A percentile compares a stretch with the other conserved stretches of the same genome.
Evolutionary conservation across 2,329 filamentous ascomycete genomes (phyloP).

Genomic region (Phaeosphaeria sp.): DNA sequence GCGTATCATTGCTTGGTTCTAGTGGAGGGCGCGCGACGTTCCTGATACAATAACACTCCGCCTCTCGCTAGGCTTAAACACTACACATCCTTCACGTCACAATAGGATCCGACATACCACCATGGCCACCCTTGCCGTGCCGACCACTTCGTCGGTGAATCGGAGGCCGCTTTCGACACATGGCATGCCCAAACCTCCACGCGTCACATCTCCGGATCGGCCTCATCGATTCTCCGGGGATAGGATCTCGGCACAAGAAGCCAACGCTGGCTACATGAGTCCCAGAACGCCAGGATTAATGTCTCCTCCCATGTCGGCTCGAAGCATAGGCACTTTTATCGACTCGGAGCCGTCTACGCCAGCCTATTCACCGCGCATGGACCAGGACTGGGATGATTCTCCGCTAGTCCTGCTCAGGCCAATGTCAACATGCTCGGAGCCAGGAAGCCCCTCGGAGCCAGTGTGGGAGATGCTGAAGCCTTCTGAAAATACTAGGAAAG

Average conservation of each 20-base stretch:
- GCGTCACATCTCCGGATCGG: constrained; percentile 33
- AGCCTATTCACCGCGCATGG: constrained; percentile 40
- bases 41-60: background rate
- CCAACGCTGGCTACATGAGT: constrained; percentile 23
- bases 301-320: constrained; percentile 46
- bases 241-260: constrained; percentile 21
- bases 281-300: constrained; percentile 32
- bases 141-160: constrained; percentile 25
- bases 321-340: constrained; percentile 45
- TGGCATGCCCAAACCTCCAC: constrained; percentile 42
- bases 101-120: background rate
- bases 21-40: background rate
- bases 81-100: background rate
- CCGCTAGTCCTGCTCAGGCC: constrained; percentile 38
- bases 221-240: constrained; percentile 39
- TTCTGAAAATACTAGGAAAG: constrained; percentile 11
- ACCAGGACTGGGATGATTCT: constrained; percentile 35
- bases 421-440: constrained; percentile 33
- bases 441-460: constrained; percentile 37
- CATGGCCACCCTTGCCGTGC: constrained; percentile 32
- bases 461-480: constrained; percentile 43
- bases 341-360: constrained; percentile 48
- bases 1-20: background rate
- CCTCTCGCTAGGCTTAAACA: background rate
- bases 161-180: constrained; percentile 40